These are phyloP conservation scores for Prunus mira DNA, from an alignment of 306 rosid species.

Conservation along the genomic window DNA sequence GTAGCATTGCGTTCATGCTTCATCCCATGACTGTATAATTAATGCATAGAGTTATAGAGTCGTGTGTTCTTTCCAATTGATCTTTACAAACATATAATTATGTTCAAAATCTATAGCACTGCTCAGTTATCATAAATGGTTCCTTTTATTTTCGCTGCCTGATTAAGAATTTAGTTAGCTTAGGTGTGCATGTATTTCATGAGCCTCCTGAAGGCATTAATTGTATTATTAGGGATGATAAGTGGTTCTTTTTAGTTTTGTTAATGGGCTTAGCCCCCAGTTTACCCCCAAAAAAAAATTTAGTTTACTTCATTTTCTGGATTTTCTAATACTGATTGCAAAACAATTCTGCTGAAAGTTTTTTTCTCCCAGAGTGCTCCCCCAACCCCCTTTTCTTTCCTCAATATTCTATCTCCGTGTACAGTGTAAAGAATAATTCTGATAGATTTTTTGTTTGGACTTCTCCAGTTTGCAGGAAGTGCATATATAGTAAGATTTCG, in stretches of 20 bases:
- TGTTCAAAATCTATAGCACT: neutral
- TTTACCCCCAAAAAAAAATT: neutral
- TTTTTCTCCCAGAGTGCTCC: neutral
- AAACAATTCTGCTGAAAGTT: neutral
- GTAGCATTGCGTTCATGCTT: neutral
- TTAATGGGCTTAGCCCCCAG: too few species aligned
- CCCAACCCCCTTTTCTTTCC: neutral
- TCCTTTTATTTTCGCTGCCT: neutral
- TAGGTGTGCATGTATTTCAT: too few species aligned
- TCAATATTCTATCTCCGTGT: neutral
- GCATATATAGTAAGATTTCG: slow-evolving; percentile 56
- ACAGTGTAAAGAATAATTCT: slow-evolving; percentile 5
- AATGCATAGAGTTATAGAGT: neutral
- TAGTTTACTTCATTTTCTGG: slow-evolving; percentile 1
- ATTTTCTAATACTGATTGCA: neutral
- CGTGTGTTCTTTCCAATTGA: neutral
- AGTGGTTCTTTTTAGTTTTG: too few species aligned
- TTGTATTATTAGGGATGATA: too few species aligned
- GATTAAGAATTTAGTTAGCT: slow-evolving; percentile 13
- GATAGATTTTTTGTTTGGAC: slow-evolving; percentile 11
- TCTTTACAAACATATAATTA: neutral
- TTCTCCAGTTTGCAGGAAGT: slow-evolving; percentile 86
- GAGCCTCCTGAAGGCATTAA: too few species aligned
- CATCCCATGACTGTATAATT: neutral
- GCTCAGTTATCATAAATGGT: neutral